Conservation (phyloP, 306 rosid genomes). For the Oxytropis ochrocephala region DNA sequence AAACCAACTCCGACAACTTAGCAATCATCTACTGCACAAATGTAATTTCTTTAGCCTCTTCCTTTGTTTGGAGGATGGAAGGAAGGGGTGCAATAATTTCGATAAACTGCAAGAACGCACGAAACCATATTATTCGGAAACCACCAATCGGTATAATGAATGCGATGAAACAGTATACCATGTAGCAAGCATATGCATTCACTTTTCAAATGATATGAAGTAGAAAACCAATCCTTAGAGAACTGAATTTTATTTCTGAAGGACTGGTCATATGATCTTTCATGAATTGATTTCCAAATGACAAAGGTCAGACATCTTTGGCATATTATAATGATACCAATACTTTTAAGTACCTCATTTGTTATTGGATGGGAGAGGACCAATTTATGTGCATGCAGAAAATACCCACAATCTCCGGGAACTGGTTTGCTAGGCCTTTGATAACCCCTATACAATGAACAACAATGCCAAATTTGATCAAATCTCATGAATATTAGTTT, state of each 20-base stretch:
- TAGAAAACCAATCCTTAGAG: background rate
- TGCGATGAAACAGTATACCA: background rate
- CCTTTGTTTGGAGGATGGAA: conserved; percentile 35
- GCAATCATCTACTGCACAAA: background rate
- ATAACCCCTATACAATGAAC: conserved; percentile 52
- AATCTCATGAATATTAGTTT: background rate
- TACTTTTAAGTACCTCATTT: conserved; percentile 41
- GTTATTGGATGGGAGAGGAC: conserved; percentile 64
- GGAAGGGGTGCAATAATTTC: conserved; percentile 64
- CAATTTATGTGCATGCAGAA: conserved; percentile 72
- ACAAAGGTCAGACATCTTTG: background rate
- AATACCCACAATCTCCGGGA: conserved; percentile 93
- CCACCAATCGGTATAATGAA: background rate
- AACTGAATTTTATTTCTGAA: background rate
- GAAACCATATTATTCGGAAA: background rate
- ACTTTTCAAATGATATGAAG: background rate
- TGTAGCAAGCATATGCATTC: background rate
- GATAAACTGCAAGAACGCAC: conserved; percentile 35
- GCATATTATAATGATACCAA: background rate
- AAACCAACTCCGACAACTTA: background rate
- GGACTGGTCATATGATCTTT: background rate
- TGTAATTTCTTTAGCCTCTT: conserved; percentile 11
- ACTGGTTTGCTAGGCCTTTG: conserved; percentile 63
- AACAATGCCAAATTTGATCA: background rate
- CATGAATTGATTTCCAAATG: background rate